These are phyloP conservation scores for Serendipita sp. DNA, from an alignment of 768 basidiomycete genomes.

Conservation along the genomic window DNA sequence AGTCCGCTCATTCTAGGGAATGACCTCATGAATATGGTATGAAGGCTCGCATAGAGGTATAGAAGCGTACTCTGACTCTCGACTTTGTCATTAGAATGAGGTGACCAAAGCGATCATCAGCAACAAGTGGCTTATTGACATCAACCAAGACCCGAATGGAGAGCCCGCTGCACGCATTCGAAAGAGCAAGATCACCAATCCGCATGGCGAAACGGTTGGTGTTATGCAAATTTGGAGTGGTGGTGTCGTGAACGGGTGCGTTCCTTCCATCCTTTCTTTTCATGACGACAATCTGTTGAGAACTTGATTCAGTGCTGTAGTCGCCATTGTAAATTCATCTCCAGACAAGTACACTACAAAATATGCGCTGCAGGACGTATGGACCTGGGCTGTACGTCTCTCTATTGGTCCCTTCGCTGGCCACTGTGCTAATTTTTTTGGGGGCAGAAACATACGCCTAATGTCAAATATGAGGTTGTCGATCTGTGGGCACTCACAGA, in stretches of 20 bases:
- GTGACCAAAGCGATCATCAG: conserved; percentile 25
- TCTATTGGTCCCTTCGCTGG: no score
- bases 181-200: conserved; percentile 15
- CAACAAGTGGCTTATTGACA: conserved; percentile 24
- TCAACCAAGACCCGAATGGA: conserved; percentile 22
- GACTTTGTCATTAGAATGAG: conserved; percentile 8
- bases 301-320: conserved; percentile 17
- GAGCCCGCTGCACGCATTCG: conserved; percentile 22
- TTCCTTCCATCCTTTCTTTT: neutral
- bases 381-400: neutral
- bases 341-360: conserved; percentile 19
- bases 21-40: conserved; percentile 25
- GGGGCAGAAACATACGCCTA: neutral
- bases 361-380: conserved; percentile 21
- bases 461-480: neutral
- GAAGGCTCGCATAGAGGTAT: neutral
- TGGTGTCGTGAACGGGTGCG: conserved; percentile 21
- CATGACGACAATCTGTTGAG: neutral
- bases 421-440: no score
- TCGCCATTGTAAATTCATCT: conserved; percentile 24
- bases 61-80: neutral
- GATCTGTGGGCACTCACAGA: neutral
- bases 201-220: conserved; percentile 18
- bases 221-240: conserved; percentile 23
- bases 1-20: conserved; percentile 29